Evolutionary conservation across 441 rosid species (phyloP), one percentile per base, ranked within the genome.

Genomic region (Corymbia citriodora): DNA sequence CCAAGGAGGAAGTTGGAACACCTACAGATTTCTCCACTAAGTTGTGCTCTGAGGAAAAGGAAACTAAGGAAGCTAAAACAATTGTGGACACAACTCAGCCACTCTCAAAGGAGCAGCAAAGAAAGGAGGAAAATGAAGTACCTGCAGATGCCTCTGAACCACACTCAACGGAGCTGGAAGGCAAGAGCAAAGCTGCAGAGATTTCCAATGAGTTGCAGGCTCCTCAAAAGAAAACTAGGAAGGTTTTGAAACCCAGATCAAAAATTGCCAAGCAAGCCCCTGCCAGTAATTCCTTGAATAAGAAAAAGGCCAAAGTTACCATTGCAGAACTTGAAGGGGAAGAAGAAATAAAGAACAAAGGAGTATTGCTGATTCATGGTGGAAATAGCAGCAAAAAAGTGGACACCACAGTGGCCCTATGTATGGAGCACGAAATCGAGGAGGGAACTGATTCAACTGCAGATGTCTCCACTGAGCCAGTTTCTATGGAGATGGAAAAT

Each of bases 221-320:
- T 88, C 88, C 95, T 79, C 87, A 89, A 89, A 93, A 90, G 70
- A 90, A 92, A 93, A 90, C 88, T 31, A 89, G 92, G 55, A 92
- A 91, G 79, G 90, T 90, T 88, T 72, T 91, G 90, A 95, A 81
- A 91, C 93, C 90, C 31, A 94, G 89, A 87, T 88, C 95, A 65
- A 93, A 91, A 89, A 91, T 91, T 40, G 91, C 74, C 53, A 96
- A 97, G 91, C 92, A 94, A 74, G 59, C 92, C 72, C 91, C 91
- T 50, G 92, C 90, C 48, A 90, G 68, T 53, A 86, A 89, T 82
- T 90, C 88, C 89, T 31, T n/a, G 27, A 92, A 92, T 88, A 87
- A 81, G 68, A 93, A 91, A 89, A 92, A 92, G 59, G 91, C 61
- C 45, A 89, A 85, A 88, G 91, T 49, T 90, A 72, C 88, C 21